Percentiles rank a stretch among this genome's conserved stretches.
These are phyloP conservation scores for Fusarium lyarnte DNA, from an alignment of 2,329 filamentous ascomycete species.

Conservation along the genomic window DNA sequence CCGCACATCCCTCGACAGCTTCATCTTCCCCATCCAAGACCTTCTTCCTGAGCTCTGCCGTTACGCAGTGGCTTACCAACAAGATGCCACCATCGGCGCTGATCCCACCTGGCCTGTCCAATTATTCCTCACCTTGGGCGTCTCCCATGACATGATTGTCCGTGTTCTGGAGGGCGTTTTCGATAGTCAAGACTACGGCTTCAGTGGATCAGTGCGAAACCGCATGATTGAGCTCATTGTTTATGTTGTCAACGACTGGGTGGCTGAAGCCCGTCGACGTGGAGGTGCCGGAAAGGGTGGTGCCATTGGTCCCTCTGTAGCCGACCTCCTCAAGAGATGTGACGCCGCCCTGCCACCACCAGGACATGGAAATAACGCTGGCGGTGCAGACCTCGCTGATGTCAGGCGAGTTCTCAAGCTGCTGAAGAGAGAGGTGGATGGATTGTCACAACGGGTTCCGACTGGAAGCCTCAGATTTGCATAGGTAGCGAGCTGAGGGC, in stretches of 20 bases:
- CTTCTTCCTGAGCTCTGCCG: slow-evolving; percentile 71
- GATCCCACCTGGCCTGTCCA: slow-evolving; percentile 67
- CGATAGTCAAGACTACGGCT: slow-evolving; percentile 68
- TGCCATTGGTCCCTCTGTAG: slow-evolving; percentile 55
- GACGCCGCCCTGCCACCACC: slow-evolving; percentile 56
- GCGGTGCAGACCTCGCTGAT: slow-evolving; percentile 57
- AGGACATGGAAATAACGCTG: slow-evolving; percentile 54
- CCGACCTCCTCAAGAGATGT: slow-evolving; percentile 61
- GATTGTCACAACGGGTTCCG: slow-evolving; percentile 55
- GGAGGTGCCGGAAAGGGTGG: slow-evolving; percentile 54
- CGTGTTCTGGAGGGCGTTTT: slow-evolving; percentile 66
- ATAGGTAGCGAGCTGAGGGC: slow-evolving; percentile 42
- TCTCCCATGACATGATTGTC: slow-evolving; percentile 66
- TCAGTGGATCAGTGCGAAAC: slow-evolving; percentile 60
- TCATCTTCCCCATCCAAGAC: slow-evolving; percentile 70
- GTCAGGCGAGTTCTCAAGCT: slow-evolving; percentile 55
- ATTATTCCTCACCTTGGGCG: slow-evolving; percentile 64
- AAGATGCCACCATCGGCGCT: slow-evolving; percentile 66
- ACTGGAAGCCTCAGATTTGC: slow-evolving; percentile 57
- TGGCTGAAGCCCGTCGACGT: slow-evolving; percentile 59
- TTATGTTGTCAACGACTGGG: slow-evolving; percentile 60
- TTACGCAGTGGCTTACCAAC: slow-evolving; percentile 67
- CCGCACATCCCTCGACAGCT: slow-evolving; percentile 71
- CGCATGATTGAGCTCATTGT: slow-evolving; percentile 66
- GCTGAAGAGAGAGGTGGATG: slow-evolving; percentile 56